A percentile compares a stretch with the other conserved stretches of the same genome.
Conservation (phyloP, 2,329 filamentous ascomycete species). For the Capronia epimyces region DNA sequence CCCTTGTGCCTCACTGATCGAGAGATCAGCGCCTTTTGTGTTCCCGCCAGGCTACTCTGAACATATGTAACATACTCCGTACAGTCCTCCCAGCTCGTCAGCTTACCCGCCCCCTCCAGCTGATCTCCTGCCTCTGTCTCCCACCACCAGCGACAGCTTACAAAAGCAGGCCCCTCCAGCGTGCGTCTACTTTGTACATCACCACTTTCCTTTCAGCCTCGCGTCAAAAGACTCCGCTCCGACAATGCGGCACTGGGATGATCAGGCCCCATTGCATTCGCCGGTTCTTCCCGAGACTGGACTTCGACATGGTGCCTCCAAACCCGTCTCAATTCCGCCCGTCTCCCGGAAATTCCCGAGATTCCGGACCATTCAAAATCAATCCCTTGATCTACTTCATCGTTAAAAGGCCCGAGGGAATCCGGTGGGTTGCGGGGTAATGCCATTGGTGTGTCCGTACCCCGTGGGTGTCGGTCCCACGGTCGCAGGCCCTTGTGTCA, state of each 20-base stretch:
- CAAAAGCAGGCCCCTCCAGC: neutral
- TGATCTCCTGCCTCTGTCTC: too few relatives aligned
- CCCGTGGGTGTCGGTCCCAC: constrained; percentile 56
- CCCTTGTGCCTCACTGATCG: neutral
- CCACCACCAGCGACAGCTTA: neutral
- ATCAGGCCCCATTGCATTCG: neutral
- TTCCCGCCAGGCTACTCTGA: neutral
- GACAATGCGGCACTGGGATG: neutral
- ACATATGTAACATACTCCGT: too few relatives aligned
- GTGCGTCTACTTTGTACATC: neutral
- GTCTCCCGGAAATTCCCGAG: constrained; percentile 18
- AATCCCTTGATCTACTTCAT: constrained; percentile 3
- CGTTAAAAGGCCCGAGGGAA: constrained; percentile 52
- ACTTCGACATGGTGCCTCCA: neutral
- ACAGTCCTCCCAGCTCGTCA: too few relatives aligned
- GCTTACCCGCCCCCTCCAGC: too few relatives aligned
- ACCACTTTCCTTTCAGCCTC: neutral
- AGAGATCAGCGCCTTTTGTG: neutral
- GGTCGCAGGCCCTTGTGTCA: constrained; percentile 76
- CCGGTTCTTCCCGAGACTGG: neutral
- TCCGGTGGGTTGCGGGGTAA: constrained; percentile 81
- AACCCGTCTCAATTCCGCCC: neutral
- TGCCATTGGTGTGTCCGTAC: constrained; percentile 77
- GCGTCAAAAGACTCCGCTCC: neutral
- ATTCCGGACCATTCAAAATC: neutral